phyloP scores from a whole-genome alignment of 768 basidiomycete species.

The Lentinula sp. region DNA sequence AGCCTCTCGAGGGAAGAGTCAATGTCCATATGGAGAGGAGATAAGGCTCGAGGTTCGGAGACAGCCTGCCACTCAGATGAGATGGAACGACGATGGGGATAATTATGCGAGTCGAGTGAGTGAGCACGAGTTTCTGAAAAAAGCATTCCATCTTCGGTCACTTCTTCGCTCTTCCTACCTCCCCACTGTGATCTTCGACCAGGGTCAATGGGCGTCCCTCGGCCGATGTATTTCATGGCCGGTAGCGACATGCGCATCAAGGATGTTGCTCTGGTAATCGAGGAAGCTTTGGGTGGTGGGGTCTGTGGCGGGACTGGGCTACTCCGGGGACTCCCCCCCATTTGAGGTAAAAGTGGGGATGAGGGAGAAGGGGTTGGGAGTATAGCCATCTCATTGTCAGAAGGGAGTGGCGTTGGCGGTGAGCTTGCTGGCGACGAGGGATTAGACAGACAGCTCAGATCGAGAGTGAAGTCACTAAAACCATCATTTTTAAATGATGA shows the following conservation, averaged over 20 bases:
- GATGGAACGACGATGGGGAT: neutral
- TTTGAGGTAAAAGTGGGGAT: constrained; percentile 11
- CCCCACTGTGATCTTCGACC: constrained; percentile 40
- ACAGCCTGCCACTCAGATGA: neutral
- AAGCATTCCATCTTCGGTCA: constrained; percentile 36
- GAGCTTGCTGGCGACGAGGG: constrained; percentile 34
- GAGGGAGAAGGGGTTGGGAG: constrained; percentile 10
- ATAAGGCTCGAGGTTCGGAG: neutral
- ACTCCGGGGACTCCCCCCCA: constrained; percentile 8
- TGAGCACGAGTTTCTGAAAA: constrained; percentile 18
- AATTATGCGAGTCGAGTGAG: constrained; percentile 1
- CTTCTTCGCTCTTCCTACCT: constrained; percentile 23
- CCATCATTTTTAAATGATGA: constrained; percentile 26
- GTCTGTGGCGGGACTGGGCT: constrained; percentile 14
- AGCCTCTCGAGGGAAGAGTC: neutral
- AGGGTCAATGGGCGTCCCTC: constrained; percentile 43
- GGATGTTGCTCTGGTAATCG: constrained; percentile 16
- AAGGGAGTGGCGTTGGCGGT: constrained; percentile 20
- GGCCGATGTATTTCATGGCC: constrained; percentile 34
- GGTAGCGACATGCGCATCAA: constrained; percentile 38
- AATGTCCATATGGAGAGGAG: constrained; percentile 5
- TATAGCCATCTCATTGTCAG: constrained; percentile 19
- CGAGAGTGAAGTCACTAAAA: constrained; percentile 41
- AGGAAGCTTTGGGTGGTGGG: neutral
- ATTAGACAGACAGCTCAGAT: constrained; percentile 36